Conservation (phyloP, 257 asterid genomes). For the Datura wrightii region DNA sequence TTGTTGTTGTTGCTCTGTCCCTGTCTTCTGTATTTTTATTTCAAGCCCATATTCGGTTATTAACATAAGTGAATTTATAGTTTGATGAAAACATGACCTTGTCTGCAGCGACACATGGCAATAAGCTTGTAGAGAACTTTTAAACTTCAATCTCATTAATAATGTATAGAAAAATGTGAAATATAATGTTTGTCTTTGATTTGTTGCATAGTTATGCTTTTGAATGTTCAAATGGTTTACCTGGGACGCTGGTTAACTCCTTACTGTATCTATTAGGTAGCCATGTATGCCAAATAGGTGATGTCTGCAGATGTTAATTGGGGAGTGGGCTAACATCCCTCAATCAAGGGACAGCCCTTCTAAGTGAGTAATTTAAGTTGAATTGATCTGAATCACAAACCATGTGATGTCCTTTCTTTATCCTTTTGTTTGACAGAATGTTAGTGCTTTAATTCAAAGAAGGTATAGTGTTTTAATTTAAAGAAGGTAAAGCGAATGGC, state of each 20-base stretch:
- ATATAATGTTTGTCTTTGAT: conserved; percentile 20
- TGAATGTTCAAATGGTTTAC: background rate
- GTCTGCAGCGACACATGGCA: background rate
- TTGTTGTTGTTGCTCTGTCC: conserved; percentile 28
- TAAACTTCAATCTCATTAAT: conserved; percentile 11
- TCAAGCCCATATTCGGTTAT: conserved; percentile 2
- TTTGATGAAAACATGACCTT: background rate
- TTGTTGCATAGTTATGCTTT: conserved; percentile 15
- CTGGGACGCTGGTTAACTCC: conserved; percentile 2
- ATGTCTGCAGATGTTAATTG: conserved; percentile 16
- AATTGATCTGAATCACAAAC: conserved; percentile 10
- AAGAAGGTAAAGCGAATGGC: conserved; percentile 2
- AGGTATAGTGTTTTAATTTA: background rate
- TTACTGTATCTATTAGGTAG: background rate
- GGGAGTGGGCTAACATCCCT: conserved; percentile 25
- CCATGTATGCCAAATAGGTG: conserved; percentile 23
- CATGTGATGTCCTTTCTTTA: conserved; percentile 18
- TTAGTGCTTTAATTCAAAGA: conserved; percentile 4
- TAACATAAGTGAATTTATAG: background rate
- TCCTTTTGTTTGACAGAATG: background rate
- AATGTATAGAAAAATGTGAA: background rate
- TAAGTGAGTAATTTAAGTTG: background rate
- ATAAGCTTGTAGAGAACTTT: conserved; percentile 7
- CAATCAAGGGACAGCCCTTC: conserved; percentile 20
- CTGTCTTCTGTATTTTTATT: conserved; percentile 27